Base-by-base conservation (phyloP, 2,329 filamentous ascomycete species). In the Sporothrix pseudoabietina region DNA sequence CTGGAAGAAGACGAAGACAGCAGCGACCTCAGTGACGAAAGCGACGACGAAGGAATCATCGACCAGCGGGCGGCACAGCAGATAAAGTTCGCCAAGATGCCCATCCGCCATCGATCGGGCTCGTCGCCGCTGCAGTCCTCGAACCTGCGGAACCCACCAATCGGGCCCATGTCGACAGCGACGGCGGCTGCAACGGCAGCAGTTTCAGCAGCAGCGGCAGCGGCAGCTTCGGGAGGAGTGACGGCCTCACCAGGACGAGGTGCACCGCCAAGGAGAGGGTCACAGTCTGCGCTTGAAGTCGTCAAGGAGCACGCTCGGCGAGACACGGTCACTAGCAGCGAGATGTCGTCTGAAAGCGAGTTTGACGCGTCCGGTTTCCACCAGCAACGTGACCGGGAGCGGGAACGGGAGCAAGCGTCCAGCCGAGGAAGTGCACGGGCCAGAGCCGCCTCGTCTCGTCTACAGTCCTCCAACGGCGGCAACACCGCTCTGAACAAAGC, bases 51-150 rank as follows among this genome's bases (percentile, higher is more conserved):
- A 6, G 69, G 54, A 71, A 69, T 71, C 22, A 39, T 59, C 9
- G 85, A 88, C 73, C 87, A 90, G 75, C 82, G 92, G 71, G 91
- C 92, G 61, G 91, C 92, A 2, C 93, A 97, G 80, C 93, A 97
- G 80, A 97, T 98, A 80, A 94, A 95, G 79, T 99, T 99, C 82
- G 90, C 92, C 68, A 98, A 98, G 82, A 95, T 98, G 93, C 95
- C 96, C 0, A 87, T 97, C 59, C 89, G 94, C 41, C 90, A 90
- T 77, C 90, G 95, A 72, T 93, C 94, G 35, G 95, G 93, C 12
- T 98, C 94, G 0, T 98, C 95, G 66, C 95, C 95, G 3, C 90
- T 92, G 52, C 90, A 93, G 76, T 88, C 87, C 16, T 90, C 90
- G 19, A 89, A 87, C 74, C 81, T 89, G 35, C 85, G 86, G 61